Conservation (phyloP, 2,329 filamentous ascomycete species). For the Talaromyces sp. region DNA sequence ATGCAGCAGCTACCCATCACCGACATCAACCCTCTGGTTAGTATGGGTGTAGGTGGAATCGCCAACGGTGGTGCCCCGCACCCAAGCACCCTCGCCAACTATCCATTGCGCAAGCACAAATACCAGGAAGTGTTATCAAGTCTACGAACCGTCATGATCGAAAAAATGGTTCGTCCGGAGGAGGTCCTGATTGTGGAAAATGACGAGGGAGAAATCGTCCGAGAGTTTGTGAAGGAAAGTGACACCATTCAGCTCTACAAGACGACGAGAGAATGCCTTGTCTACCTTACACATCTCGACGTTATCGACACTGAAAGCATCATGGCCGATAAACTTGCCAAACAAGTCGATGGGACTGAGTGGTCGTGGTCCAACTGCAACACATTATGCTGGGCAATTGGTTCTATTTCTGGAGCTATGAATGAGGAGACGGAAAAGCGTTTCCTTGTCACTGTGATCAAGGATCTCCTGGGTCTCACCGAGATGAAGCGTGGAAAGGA, state of each 20-base stretch:
- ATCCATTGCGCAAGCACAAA: conserved; percentile 95
- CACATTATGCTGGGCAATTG: conserved; percentile 98
- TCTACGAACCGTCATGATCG: conserved; percentile 95
- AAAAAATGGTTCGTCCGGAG: conserved; percentile 98
- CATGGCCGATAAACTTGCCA: conserved; percentile 97
- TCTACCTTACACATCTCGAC: conserved; percentile 95
- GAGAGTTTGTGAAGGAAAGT: conserved; percentile 98
- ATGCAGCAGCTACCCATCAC: conserved; percentile 95
- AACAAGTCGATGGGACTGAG: conserved; percentile 90
- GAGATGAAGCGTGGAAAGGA: conserved; percentile 99
- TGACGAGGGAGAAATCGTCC: conserved; percentile 97
- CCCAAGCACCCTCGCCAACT: conserved; percentile 77
- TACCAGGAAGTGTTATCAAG: conserved; percentile 93
- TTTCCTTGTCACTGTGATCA: conserved; percentile 97
- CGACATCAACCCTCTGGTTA: conserved; percentile 84
- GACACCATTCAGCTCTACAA: conserved; percentile 99
- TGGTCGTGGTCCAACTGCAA: conserved; percentile 99
- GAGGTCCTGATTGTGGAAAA: conserved; percentile 99
- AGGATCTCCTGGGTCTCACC: conserved; percentile 90
- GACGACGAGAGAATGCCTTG: conserved; percentile 92
- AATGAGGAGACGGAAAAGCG: conserved; percentile 99
- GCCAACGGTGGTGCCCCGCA: conserved; percentile 80
- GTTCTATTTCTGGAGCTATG: conserved; percentile 97
- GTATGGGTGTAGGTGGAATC: conserved; percentile 66
- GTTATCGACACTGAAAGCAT: conserved; percentile 97